Conservation (phyloP, 2,329 filamentous ascomycete genomes). For the Stagonosporopsis chrysanthemi region DNA sequence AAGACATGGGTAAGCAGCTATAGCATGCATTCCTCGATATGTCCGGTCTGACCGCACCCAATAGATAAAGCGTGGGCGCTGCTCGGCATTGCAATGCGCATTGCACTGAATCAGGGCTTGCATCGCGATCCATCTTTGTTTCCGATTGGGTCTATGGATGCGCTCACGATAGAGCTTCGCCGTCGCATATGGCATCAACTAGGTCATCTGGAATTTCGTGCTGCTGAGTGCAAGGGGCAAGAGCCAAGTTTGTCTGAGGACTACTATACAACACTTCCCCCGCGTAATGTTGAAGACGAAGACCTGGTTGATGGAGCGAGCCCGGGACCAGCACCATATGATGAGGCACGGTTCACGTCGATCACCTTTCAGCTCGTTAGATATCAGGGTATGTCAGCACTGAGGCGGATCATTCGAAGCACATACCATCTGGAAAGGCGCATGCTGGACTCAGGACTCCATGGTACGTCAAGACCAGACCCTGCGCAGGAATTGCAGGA, state of each 20-base stretch:
- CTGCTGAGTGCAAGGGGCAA: constrained; percentile 50
- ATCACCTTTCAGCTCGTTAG: constrained; percentile 49
- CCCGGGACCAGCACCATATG: constrained; percentile 39
- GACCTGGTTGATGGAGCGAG: constrained; percentile 48
- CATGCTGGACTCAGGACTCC: constrained; percentile 45
- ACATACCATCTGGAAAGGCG: constrained; percentile 49
- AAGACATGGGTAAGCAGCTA: constrained; percentile 46
- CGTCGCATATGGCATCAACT: constrained; percentile 50
- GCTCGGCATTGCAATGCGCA: constrained; percentile 47
- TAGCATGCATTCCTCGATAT: background rate
- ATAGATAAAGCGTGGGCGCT: constrained; percentile 50
- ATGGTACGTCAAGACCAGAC: constrained; percentile 44
- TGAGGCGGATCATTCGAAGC: constrained; percentile 47
- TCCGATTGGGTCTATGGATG: constrained; percentile 46
- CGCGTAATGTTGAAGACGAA: constrained; percentile 50
- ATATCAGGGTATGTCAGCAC: constrained; percentile 43
- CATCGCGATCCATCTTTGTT: constrained; percentile 50
- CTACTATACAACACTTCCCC: constrained; percentile 48
- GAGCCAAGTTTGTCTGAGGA: constrained; percentile 49
- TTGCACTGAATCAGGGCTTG: constrained; percentile 48
- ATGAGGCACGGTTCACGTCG: constrained; percentile 44
- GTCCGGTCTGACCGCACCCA: background rate
- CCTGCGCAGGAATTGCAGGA: constrained; percentile 43
- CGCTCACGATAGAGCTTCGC: constrained; percentile 48
- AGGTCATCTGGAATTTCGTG: constrained; percentile 49